Conservation (phyloP, 2,329 filamentous ascomycete genomes). For the Diaporthe citri region DNA sequence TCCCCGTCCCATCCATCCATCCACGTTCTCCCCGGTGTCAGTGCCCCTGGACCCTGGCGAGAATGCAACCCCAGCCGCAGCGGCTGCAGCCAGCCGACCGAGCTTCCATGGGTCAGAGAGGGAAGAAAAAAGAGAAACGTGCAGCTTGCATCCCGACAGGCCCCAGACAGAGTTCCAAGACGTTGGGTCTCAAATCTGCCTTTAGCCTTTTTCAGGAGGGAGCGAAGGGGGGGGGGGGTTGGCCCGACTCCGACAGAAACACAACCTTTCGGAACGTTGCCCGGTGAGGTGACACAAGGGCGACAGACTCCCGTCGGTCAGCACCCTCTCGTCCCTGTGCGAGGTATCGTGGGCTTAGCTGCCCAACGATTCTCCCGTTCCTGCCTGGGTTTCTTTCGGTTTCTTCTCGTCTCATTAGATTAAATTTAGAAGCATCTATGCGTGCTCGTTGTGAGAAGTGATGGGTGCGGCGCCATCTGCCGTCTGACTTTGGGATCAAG, state of each 20-base stretch:
- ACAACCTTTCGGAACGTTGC: slow-evolving; percentile 27
- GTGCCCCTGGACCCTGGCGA: slow-evolving; percentile 18
- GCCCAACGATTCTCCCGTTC: not conserved
- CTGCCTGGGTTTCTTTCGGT: not conserved
- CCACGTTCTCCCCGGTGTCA: not conserved
- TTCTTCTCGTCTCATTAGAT: slow-evolving; percentile 14
- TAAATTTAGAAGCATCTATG: slow-evolving; percentile 18
- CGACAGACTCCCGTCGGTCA: slow-evolving; percentile 35
- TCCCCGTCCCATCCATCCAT: not conserved
- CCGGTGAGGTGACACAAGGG: slow-evolving; percentile 30
- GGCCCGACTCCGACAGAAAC: slow-evolving; percentile 10
- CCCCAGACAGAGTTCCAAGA: slow-evolving; percentile 18
- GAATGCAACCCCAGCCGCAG: slow-evolving; percentile 27
- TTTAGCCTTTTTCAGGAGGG: slow-evolving; percentile 6
- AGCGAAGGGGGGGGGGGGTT: too few relatives aligned
- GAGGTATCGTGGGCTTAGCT: slow-evolving; percentile 5
- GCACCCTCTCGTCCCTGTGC: slow-evolving; percentile 4
- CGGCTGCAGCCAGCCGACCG: slow-evolving; percentile 32
- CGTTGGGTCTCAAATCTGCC: slow-evolving; percentile 11
- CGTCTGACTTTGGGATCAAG: too few relatives aligned
- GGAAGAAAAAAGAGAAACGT: not conserved
- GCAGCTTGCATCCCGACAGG: slow-evolving; percentile 20
- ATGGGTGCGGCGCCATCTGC: too few relatives aligned
- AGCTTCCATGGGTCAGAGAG: not conserved
- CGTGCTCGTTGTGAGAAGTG: not conserved